Base-by-base conservation (phyloP, 2,329 filamentous ascomycete species). In the Trichoderma brevicompactum region DNA sequence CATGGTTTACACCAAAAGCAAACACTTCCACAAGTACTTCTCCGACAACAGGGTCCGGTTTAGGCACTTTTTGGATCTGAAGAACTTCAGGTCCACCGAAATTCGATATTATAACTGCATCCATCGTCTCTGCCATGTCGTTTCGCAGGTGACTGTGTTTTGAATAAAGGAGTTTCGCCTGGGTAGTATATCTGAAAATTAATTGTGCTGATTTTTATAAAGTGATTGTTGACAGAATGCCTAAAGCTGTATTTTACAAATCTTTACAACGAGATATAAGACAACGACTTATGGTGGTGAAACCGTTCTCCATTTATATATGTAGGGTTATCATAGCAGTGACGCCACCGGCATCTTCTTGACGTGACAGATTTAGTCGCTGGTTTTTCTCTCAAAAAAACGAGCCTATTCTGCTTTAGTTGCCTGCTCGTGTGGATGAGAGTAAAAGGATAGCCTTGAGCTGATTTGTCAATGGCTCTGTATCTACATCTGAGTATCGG, bases 1-100 rank as follows among this genome's bases (percentile, higher is more conserved):
- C 79, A 65, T 80, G 78, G 67, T 81, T 80, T 46, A 80, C 67
- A 3, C 79, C 79, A 58, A 81, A 81, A 8, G 79, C 79, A 66
- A 74, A 71, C 46, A 80, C 73, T 65, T 72, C 66, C 67, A 80
- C 72, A 13, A 78, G 68, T 1, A 74, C 74, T 46, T 76, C 66
- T 59, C 75, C 74, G 1, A 49, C 43, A 15, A 61, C 46, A 6
- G 76, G 73, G 1, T 61, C 50, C 7, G 64, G 64, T 12, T 61
- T 65, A 17, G 64, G 49, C 2, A 65, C 64, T 1, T 32, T 32
- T n/a, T 65, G 64, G 10, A 60, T 60, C 38, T 50, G 8, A 23
- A 65, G 55, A n/a, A 58, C 53, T 9, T 65, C 55, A 2, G 53
- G 50, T 6, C 50, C 50, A 8, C 64, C 64, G 19, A 65, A 65